phyloP scores from a whole-genome alignment of 2,329 filamentous ascomycete genomes.

The Colletotrichum ledebouriae region DNA sequence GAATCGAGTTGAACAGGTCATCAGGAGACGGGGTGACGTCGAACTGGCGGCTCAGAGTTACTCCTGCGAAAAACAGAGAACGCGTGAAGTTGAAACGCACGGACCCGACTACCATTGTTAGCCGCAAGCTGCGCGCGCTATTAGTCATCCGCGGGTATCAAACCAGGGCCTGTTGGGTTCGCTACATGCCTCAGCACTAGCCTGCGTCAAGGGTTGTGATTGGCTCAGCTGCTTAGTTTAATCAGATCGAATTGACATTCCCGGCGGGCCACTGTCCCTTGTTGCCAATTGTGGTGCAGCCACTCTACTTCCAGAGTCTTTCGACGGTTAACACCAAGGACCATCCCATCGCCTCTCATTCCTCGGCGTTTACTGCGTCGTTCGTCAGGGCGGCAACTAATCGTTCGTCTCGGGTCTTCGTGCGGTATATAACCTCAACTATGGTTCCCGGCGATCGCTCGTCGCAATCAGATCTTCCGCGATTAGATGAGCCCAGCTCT shows the following conservation, averaged over 20 bases:
- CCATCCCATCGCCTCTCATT: conserved; percentile 20
- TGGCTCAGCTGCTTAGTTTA: conserved; percentile 17
- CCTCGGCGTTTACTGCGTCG: neutral
- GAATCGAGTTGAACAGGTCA: conserved; percentile 27
- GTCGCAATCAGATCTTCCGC: neutral
- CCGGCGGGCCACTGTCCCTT: conserved; percentile 27
- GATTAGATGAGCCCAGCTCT: too few species aligned
- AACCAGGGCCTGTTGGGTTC: conserved; percentile 25
- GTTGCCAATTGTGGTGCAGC: conserved; percentile 23
- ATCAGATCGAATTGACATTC: conserved; percentile 36
- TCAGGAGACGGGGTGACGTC: conserved; percentile 54
- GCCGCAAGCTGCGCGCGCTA: conserved; percentile 38
- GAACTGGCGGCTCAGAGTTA: conserved; percentile 47
- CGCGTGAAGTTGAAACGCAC: conserved; percentile 57
- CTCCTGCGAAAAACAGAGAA: conserved; percentile 56
- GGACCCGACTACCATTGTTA: conserved; percentile 44
- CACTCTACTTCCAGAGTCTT: conserved; percentile 15
- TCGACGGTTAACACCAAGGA: conserved; percentile 9
- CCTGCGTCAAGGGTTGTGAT: conserved; percentile 18
- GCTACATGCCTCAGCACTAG: conserved; percentile 29
- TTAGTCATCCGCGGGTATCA: conserved; percentile 42
- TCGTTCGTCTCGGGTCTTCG: neutral
- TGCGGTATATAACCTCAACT: neutral
- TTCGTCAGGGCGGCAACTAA: conserved; percentile 1
- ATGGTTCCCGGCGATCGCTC: neutral